Conservation (phyloP, 192 early-diverging fungal genomes). For the Backusella circina region DNA sequence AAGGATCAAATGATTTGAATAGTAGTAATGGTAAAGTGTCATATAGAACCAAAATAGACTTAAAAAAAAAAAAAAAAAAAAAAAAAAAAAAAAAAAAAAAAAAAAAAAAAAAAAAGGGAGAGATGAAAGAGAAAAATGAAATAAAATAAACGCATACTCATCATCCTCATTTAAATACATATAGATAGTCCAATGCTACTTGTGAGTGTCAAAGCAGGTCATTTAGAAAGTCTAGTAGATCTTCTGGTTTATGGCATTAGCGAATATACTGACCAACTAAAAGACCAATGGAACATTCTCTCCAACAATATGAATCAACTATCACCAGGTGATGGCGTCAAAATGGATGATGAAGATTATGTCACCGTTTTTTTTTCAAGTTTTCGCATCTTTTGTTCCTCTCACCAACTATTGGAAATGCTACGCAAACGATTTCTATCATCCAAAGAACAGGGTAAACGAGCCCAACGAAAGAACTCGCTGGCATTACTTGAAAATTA, state of each 20-base stretch:
- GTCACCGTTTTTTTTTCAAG: slow-evolving; percentile 60
- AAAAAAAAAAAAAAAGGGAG: neutral
- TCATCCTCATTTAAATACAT: neutral
- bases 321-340: neutral
- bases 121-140: too few relatives aligned
- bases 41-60: neutral
- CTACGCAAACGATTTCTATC: slow-evolving; percentile 33
- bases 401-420: slow-evolving; percentile 36
- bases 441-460: slow-evolving; percentile 16
- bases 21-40: neutral
- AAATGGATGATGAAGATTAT: slow-evolving; percentile 39
- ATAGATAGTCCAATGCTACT: slow-evolving; percentile 3
- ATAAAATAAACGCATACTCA: too few relatives aligned
- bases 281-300: slow-evolving; percentile 16
- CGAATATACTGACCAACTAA: neutral
- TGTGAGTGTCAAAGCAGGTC: slow-evolving; percentile 63
- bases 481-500: neutral
- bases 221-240: slow-evolving; percentile 52
- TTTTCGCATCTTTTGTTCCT: slow-evolving; percentile 59
- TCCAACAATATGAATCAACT: neutral
- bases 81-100: neutral
- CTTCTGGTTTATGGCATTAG: slow-evolving; percentile 56
- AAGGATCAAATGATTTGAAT: neutral
- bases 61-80: neutral
- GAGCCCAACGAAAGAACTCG: neutral